Conservation (phyloP, 345 rosid species). For the Dipteronia dyeriana region DNA sequence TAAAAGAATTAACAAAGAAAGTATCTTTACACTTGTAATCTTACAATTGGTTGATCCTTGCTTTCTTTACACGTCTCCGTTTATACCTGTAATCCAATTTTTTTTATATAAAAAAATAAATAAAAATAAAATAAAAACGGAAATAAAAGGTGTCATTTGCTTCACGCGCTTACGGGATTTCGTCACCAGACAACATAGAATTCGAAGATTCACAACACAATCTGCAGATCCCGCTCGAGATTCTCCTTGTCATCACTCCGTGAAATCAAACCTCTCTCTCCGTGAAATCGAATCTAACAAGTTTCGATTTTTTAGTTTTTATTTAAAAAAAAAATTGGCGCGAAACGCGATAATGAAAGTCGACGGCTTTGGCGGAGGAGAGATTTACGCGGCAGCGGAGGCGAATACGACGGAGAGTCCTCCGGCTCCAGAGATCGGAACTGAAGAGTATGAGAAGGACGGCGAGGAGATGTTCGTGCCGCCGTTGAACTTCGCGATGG, state of each 20-base stretch:
- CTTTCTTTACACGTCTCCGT: background rate
- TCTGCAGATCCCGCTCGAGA: background rate
- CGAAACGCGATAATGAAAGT: conserved; percentile 19
- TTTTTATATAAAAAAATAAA: background rate
- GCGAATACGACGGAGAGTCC: background rate
- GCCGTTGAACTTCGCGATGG: conserved; percentile 76
- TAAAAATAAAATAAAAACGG: background rate
- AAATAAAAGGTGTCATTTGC: background rate
- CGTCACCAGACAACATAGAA: no score
- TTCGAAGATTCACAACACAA: conserved; percentile 11
- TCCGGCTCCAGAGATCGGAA: conserved; percentile 1
- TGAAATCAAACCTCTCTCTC: background rate
- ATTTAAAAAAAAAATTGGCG: conserved; percentile 11
- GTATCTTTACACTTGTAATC: background rate
- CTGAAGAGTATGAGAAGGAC: conserved; percentile 24
- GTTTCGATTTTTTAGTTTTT: background rate
- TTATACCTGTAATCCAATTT: background rate
- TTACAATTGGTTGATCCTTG: background rate
- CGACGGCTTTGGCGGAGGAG: conserved; percentile 2
- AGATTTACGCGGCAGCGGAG: background rate
- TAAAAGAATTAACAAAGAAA: background rate
- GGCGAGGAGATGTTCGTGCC: conserved; percentile 56
- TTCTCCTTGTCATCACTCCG: background rate
- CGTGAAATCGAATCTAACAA: background rate
- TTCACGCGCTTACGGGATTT: background rate